A percentile compares a stretch with the other conserved stretches of the same genome.
Conservation (phyloP, 1,284 basidiomycete genomes). For the Sporisorium graminicola region DNA sequence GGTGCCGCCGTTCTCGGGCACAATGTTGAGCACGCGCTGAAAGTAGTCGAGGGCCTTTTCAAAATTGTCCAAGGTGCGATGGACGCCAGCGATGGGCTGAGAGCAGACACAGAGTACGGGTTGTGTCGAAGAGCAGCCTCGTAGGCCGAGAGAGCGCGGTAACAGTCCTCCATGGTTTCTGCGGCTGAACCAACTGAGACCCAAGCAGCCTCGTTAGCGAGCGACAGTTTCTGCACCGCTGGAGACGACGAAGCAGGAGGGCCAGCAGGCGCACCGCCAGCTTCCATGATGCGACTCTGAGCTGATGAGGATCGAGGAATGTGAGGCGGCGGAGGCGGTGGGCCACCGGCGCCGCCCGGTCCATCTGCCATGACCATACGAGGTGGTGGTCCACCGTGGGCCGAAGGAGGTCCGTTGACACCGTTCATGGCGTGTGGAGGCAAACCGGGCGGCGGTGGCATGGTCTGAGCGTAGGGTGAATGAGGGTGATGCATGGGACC, state of each 20-base stretch:
- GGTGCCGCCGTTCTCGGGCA: conserved; percentile 68
- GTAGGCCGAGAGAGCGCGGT: conserved; percentile 65
- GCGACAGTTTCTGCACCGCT: conserved; percentile 59
- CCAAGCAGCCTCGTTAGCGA: conserved; percentile 66
- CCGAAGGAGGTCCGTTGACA: conserved; percentile 35
- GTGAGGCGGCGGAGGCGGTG: conserved; percentile 41
- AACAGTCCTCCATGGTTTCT: conserved; percentile 67
- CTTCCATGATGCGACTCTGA: conserved; percentile 48
- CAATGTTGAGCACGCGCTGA: conserved; percentile 84
- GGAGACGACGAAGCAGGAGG: conserved; percentile 34
- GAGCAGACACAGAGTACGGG: conserved; percentile 65
- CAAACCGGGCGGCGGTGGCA: conserved; percentile 48
- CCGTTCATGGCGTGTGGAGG: conserved; percentile 52
- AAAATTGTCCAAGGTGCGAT: conserved; percentile 66
- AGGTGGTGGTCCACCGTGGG: conserved; percentile 32
- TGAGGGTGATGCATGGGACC: conserved; percentile 50
- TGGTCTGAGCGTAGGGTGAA: conserved; percentile 44
- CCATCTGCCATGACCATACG: conserved; percentile 49
- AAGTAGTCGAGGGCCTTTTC: conserved; percentile 91
- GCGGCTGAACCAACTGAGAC: conserved; percentile 64
- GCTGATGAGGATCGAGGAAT: conserved; percentile 50
- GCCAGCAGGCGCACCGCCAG: conserved; percentile 21
- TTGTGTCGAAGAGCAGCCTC: conserved; percentile 67
- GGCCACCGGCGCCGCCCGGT: conserved; percentile 31
- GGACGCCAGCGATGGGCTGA: conserved; percentile 66